These are phyloP conservation scores for Boletus sp. DNA, from an alignment of 1,284 basidiomycete genomes.

Conservation along the genomic window DNA sequence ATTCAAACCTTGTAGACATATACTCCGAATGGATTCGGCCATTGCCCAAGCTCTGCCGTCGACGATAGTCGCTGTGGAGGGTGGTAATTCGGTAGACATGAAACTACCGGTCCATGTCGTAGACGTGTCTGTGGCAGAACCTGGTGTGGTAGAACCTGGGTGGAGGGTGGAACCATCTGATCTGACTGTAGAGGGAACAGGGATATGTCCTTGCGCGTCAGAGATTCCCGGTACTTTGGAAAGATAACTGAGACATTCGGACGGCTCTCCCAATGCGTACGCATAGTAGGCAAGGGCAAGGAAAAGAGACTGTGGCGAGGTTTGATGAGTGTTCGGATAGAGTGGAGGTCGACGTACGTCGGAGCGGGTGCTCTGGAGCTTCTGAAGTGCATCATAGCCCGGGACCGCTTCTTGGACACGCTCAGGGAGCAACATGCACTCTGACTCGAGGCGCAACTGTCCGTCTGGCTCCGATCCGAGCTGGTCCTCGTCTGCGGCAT, in stretches of 20 bases:
- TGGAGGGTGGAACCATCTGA: slow-evolving; percentile 40
- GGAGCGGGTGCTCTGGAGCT: slow-evolving; percentile 47
- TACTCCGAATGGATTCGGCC: slow-evolving; percentile 58
- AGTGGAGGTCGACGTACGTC: slow-evolving; percentile 48
- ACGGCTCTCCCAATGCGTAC: slow-evolving; percentile 66
- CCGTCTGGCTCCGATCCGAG: slow-evolving; percentile 34
- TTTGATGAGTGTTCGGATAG: slow-evolving; percentile 11
- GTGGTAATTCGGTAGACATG: slow-evolving; percentile 37
- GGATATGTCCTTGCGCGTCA: slow-evolving; percentile 49
- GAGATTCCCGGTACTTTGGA: slow-evolving; percentile 51
- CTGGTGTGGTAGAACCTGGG: no score
- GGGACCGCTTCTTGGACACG: slow-evolving; percentile 48
- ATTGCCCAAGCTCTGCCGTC: slow-evolving; percentile 66
- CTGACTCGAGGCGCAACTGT: slow-evolving; percentile 46
- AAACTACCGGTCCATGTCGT: slow-evolving; percentile 49
- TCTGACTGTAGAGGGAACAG: slow-evolving; percentile 41
- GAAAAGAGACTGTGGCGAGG: slow-evolving; percentile 46
- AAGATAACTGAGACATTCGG: slow-evolving; percentile 59
- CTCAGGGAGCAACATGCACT: slow-evolving; percentile 54
- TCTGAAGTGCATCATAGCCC: slow-evolving; percentile 51
- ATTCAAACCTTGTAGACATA: slow-evolving; percentile 62
- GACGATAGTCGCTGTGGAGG: slow-evolving; percentile 46
- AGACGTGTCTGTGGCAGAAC: slow-evolving; percentile 37
- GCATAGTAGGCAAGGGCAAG: slow-evolving; percentile 72
- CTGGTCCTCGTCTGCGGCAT: slow-evolving; percentile 40